phyloP scores from a whole-genome alignment of 2,329 filamentous ascomycete species.

The Leptodontidium sp. region DNA sequence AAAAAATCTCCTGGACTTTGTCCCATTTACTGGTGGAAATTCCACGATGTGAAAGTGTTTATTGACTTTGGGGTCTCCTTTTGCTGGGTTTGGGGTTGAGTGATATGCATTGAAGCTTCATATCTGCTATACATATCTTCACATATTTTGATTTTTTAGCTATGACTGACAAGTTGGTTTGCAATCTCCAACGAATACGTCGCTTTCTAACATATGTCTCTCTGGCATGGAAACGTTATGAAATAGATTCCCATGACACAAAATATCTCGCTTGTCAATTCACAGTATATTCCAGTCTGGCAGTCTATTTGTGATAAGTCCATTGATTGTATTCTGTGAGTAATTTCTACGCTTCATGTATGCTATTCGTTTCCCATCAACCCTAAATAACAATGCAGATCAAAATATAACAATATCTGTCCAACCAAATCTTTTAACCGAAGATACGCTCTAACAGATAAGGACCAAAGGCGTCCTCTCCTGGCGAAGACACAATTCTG shows the following conservation, averaged over 20 bases:
- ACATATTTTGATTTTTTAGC: no score
- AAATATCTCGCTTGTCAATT: no score
- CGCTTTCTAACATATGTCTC: no score
- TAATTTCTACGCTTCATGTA: conserved; percentile 11
- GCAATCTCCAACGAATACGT: no score
- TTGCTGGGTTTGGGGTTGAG: not conserved
- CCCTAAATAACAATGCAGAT: not conserved
- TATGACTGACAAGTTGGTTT: no score
- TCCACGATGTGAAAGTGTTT: not conserved
- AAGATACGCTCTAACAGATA: conserved; percentile 69
- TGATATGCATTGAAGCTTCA: not conserved
- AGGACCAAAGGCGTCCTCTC: conserved; percentile 70
- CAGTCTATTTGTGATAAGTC: not conserved
- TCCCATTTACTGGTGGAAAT: not conserved
- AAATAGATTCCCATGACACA: no score
- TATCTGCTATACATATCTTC: no score
- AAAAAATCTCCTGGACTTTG: not conserved
- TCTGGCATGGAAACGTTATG: no score
- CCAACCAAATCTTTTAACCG: conserved; percentile 31
- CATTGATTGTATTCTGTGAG: not conserved
- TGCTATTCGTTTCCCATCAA: conserved; percentile 8
- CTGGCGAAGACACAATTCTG: conserved; percentile 75
- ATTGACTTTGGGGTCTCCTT: not conserved
- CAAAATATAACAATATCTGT: not conserved
- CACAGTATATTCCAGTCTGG: no score